Conservation (phyloP, 495 filamentous ascomycete species). For the Tirmania nivea region DNA sequence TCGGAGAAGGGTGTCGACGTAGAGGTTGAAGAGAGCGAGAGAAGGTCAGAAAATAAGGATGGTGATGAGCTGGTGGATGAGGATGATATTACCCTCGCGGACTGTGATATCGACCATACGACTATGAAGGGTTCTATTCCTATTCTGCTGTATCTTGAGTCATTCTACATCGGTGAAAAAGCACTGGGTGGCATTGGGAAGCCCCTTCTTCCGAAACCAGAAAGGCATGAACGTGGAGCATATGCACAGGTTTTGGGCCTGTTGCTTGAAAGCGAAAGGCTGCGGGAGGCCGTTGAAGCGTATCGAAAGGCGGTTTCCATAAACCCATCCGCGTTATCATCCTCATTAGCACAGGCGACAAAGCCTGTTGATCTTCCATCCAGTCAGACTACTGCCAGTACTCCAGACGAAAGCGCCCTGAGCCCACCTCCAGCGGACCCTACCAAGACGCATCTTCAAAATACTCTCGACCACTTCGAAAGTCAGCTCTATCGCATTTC, state of each 20-base stretch:
- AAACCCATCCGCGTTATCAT: neutral
- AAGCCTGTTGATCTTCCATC: neutral
- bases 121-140: conserved; percentile 18
- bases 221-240: conserved; percentile 7
- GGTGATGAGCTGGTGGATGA: neutral
- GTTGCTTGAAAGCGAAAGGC: conserved; percentile 12
- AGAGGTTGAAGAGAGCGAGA: neutral
- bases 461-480: neutral
- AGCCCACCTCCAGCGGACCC: neutral
- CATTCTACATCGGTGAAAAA: conserved; percentile 17
- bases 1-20: conserved; percentile 14
- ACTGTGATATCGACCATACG: conserved; percentile 15
- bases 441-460: neutral
- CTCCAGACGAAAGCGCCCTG: neutral
- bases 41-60: conserved; percentile 3
- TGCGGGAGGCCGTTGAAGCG: conserved; percentile 4
- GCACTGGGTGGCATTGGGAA: neutral
- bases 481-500: neutral
- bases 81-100: conserved; percentile 10
- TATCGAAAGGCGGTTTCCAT: neutral
- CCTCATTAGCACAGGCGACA: neutral
- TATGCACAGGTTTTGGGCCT: conserved; percentile 9
- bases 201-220: conserved; percentile 7
- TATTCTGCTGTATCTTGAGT: conserved; percentile 26
- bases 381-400: neutral